Evolutionary conservation across 2,329 filamentous ascomycete species (phyloP).

Genomic region (Sarocladium kiliense): DNA sequence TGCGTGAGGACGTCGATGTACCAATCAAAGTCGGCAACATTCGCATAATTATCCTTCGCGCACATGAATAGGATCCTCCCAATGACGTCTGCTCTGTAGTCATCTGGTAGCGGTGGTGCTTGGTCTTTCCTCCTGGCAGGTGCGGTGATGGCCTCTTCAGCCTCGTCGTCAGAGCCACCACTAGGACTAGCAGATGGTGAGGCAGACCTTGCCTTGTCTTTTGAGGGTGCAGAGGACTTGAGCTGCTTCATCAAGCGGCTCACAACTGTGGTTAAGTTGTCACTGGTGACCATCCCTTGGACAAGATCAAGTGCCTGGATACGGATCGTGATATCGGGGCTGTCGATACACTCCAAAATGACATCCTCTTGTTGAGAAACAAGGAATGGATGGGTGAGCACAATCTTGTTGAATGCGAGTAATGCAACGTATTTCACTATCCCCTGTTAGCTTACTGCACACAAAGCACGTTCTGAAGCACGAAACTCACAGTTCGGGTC

Average conservation of each 20-base stretch:
- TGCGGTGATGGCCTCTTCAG: constrained; percentile 35
- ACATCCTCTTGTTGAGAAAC: constrained; percentile 94
- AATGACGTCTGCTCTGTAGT: constrained; percentile 82
- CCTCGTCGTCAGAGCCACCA: constrained; percentile 46
- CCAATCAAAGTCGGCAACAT: constrained; percentile 92
- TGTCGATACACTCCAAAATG: constrained; percentile 93
- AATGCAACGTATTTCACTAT: constrained; percentile 98
- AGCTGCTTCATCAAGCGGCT: constrained; percentile 85
- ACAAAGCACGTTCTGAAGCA: neutral
- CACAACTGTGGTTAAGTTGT: constrained; percentile 80
- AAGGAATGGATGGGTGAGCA: constrained; percentile 78
- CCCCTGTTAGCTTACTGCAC: too few species aligned
- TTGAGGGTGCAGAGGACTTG: constrained; percentile 53
- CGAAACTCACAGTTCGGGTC: constrained; percentile 77
- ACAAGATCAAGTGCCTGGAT: constrained; percentile 88
- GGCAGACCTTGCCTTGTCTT: constrained; percentile 36
- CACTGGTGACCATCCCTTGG: constrained; percentile 85
- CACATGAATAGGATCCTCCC: constrained; percentile 83
- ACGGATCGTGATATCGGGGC: constrained; percentile 90
- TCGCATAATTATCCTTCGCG: constrained; percentile 79
- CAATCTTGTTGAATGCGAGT: constrained; percentile 92
- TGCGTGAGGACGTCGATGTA: constrained; percentile 89
- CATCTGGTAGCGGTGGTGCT: constrained; percentile 67
- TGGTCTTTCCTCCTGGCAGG: constrained; percentile 29
- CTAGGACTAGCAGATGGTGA: constrained; percentile 37